These are phyloP conservation scores for Albophoma yamanashiensis DNA, from an alignment of 2,329 filamentous ascomycete genomes.

Conservation along the genomic window DNA sequence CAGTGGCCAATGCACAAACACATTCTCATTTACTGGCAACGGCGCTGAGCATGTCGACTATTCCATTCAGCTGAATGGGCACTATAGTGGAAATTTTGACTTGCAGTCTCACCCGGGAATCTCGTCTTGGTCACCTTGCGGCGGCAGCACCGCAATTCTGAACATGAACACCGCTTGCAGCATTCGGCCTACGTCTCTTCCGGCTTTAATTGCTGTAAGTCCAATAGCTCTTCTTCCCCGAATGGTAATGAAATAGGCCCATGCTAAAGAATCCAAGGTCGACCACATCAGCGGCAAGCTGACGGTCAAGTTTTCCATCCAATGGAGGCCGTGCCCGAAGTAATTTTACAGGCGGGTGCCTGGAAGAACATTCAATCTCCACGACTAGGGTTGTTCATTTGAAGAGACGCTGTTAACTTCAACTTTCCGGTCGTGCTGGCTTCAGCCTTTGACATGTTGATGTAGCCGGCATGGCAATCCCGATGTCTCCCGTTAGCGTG, in stretches of 20 bases:
- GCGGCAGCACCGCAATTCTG: constrained; percentile 15
- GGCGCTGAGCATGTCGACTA: constrained; percentile 10
- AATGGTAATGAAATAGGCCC: background rate
- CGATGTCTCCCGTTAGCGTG: too few relatives aligned
- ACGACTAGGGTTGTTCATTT: background rate
- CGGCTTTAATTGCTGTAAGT: constrained; percentile 15
- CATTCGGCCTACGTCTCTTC: constrained; percentile 10
- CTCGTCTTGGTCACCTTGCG: constrained; percentile 12
- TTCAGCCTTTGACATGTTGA: too few relatives aligned
- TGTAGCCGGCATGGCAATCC: too few relatives aligned
- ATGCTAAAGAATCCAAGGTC: constrained; percentile 6
- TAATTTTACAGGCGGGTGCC: constrained; percentile 2
- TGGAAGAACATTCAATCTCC: background rate
- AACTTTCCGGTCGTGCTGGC: too few relatives aligned
- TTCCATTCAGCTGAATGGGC: constrained; percentile 7
- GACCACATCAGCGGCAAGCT: constrained; percentile 16
- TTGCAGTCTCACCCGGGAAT: constrained; percentile 9
- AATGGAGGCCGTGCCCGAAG: constrained; percentile 8
- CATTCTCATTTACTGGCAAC: constrained; percentile 15
- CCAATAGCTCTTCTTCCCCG: background rate
- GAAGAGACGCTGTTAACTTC: too few relatives aligned
- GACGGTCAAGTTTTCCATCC: constrained; percentile 12
- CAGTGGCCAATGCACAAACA: constrained; percentile 12
- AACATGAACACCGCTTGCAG: constrained; percentile 17
- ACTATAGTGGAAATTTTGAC: constrained; percentile 12